These are phyloP conservation scores for Venturia nashicola DNA, from an alignment of 2,329 filamentous ascomycete genomes.

Conservation along the genomic window DNA sequence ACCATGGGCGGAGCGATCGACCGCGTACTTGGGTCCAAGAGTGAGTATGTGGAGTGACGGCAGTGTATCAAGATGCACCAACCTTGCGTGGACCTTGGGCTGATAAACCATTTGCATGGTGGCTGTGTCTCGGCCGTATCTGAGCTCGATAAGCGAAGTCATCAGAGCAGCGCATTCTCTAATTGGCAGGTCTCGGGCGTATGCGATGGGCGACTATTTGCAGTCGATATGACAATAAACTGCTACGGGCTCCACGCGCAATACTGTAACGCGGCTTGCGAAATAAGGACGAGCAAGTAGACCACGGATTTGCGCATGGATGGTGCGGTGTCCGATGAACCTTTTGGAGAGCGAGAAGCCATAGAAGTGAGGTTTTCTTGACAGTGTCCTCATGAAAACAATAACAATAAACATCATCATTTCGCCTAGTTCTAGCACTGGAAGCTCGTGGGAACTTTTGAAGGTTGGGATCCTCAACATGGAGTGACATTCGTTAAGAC, in stretches of 20 bases:
- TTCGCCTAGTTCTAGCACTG: not conserved
- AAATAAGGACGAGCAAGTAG: not conserved
- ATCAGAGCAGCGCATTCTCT: not conserved
- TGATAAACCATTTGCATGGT: not conserved
- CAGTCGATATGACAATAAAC: not conserved
- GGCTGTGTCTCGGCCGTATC: not conserved
- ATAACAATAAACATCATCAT: not conserved
- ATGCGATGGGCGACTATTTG: not conserved
- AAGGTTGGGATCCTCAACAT: not conserved
- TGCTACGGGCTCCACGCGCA: not conserved
- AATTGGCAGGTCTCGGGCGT: not conserved
- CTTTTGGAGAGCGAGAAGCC: not conserved
- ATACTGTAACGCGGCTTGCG: not conserved
- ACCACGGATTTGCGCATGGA: not conserved
- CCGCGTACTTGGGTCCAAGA: too few relatives aligned
- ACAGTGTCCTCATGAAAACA: not conserved
- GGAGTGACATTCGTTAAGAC: not conserved
- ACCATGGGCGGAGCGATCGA: too few relatives aligned
- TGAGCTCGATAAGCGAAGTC: not conserved
- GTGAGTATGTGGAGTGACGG: not conserved
- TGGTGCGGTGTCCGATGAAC: not conserved
- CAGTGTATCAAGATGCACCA: not conserved
- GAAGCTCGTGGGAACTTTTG: not conserved
- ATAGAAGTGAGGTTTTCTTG: not conserved
- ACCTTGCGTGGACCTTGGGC: too few relatives aligned